These are phyloP conservation scores for Coemansia sp. DNA, from an alignment of 192 early-diverging fungal species.

Conservation along the genomic window DNA sequence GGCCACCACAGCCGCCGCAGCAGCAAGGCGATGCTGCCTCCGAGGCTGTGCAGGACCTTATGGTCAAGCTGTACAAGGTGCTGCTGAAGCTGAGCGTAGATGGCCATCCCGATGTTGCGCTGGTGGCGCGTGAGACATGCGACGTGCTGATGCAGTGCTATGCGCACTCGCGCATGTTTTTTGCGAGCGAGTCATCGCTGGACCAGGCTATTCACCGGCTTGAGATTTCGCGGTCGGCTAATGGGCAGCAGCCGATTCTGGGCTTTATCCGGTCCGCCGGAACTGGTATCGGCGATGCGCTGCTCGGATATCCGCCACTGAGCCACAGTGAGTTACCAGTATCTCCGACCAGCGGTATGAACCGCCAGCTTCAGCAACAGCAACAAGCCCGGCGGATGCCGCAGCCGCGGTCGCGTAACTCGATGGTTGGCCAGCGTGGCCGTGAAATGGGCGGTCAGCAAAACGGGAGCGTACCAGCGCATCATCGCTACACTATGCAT, in stretches of 20 bases:
- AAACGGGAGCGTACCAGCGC: not conserved
- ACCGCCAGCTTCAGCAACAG: conserved; percentile 10
- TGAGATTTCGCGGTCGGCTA: conserved; percentile 35
- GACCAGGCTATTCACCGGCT: conserved; percentile 42
- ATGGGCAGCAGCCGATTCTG: conserved; percentile 35
- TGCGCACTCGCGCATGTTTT: conserved; percentile 42
- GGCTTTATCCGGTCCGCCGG: conserved; percentile 16
- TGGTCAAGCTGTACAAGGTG: conserved; percentile 77
- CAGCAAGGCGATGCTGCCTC: conserved; percentile 20
- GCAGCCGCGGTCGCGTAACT: not conserved
- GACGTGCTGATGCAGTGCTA: conserved; percentile 62
- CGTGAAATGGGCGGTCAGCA: not conserved
- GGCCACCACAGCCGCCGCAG: conserved; percentile 5
- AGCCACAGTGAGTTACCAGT: not conserved
- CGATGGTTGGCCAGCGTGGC: conserved; percentile 7
- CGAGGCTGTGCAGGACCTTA: conserved; percentile 34
- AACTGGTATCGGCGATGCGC: conserved; percentile 35
- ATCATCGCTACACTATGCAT: conserved; percentile 50
- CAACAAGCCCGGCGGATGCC: conserved; percentile 7
- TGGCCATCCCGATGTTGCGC: conserved; percentile 74
- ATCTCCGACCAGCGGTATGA: not conserved
- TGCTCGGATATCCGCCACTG: conserved; percentile 23
- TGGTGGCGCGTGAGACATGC: conserved; percentile 67
- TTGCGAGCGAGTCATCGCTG: conserved; percentile 28
- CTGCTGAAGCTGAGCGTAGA: conserved; percentile 81